These are phyloP conservation scores for Fraxinus velutina DNA, from an alignment of 305 asterid species.

Conservation along the genomic window DNA sequence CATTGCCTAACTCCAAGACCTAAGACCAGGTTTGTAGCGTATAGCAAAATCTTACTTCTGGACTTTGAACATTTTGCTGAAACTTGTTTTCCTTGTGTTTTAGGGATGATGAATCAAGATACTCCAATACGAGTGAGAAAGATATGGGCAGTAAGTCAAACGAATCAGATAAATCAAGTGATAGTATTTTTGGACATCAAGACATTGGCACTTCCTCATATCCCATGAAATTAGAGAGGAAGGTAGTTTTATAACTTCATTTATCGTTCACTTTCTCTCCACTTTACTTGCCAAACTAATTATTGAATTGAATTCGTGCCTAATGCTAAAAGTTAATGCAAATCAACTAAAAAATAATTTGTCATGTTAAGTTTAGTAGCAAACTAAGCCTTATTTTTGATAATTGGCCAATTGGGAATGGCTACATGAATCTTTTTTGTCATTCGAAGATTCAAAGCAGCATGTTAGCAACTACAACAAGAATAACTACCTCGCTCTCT, in stretches of 20 bases:
- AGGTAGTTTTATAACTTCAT: slow-evolving; percentile 38
- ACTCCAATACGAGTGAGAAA: slow-evolving; percentile 36
- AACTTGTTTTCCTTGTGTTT: slow-evolving; percentile 23
- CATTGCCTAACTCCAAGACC: slow-evolving; percentile 63
- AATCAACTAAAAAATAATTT: not conserved
- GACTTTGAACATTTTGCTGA: slow-evolving; percentile 18
- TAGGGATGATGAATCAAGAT: slow-evolving; percentile 53
- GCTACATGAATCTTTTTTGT: not conserved
- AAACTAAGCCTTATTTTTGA: not conserved
- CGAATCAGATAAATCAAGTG: slow-evolving; percentile 36
- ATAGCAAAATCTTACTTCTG: not conserved
- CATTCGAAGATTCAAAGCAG: not conserved
- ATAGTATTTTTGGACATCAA: slow-evolving; percentile 29
- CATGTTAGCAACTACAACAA: not conserved
- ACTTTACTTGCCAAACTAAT: not conserved
- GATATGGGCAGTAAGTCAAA: slow-evolving; percentile 33
- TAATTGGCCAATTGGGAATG: not conserved
- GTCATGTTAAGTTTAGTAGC: not conserved
- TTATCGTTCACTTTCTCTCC: not conserved
- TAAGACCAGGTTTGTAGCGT: slow-evolving; percentile 47
- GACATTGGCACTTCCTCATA: slow-evolving; percentile 33
- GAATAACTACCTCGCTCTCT: not conserved
- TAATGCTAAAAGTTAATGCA: not conserved
- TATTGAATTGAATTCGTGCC: not conserved
- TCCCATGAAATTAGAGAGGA: slow-evolving; percentile 41